Conservation (phyloP, 257 asterid genomes). For the Scutellaria barbata region DNA sequence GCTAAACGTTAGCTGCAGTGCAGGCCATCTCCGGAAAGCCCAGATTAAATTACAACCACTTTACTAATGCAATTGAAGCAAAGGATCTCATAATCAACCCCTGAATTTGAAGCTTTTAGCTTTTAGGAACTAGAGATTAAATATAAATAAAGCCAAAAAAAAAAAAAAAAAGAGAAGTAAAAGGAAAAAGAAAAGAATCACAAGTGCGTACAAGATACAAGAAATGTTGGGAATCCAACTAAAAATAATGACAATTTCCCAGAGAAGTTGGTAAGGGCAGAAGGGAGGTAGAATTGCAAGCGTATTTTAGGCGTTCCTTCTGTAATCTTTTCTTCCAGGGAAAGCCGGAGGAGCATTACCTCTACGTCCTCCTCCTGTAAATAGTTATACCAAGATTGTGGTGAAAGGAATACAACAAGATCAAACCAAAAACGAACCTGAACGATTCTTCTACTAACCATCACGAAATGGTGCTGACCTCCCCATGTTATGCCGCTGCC, state of each 20-base stretch:
- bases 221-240: slow-evolving; percentile 34
- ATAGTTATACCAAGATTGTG: slow-evolving; percentile 26
- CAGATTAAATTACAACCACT: slow-evolving; percentile 15
- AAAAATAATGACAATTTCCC: slow-evolving; percentile 30
- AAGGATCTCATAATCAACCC: slow-evolving; percentile 24
- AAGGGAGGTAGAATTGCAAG: slow-evolving; percentile 29
- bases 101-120: slow-evolving; percentile 21
- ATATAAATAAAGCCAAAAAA: neutral
- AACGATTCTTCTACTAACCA: slow-evolving; percentile 51
- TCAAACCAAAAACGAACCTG: neutral
- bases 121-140: slow-evolving; percentile 16
- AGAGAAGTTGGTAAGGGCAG: slow-evolving; percentile 25
- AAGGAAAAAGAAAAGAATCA: neutral
- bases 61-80: neutral
- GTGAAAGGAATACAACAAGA: neutral
- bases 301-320: slow-evolving; percentile 53
- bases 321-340: slow-evolving; percentile 71
- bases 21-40: slow-evolving; percentile 5
- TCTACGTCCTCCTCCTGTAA: slow-evolving; percentile 87
- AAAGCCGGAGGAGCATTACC: slow-evolving; percentile 62
- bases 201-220: slow-evolving; percentile 34
- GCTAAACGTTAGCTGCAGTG: slow-evolving; percentile 7
- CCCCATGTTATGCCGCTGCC: slow-evolving; percentile 69
- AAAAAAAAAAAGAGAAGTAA: neutral
- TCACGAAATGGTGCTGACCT: slow-evolving; percentile 64